phyloP scores from a whole-genome alignment of 257 asterid species.

The Solanum rostratum region DNA sequence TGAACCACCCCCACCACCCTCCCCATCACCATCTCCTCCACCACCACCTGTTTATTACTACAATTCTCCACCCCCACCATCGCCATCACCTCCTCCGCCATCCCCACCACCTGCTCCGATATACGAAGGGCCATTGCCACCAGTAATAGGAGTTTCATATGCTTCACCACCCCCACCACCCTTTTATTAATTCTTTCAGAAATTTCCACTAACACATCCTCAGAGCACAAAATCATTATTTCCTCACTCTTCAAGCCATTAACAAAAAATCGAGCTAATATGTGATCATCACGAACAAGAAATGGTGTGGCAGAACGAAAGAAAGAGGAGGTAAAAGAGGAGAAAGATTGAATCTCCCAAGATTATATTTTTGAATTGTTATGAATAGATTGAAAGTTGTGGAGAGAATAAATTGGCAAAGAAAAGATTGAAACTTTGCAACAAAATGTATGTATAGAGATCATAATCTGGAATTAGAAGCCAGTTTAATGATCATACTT shows the following conservation, averaged over 20 bases:
- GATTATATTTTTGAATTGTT: slow-evolving; percentile 19
- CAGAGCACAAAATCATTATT: slow-evolving; percentile 17
- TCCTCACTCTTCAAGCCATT: background rate
- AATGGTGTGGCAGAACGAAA: background rate
- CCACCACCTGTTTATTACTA: background rate
- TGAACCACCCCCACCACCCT: slow-evolving; percentile 44
- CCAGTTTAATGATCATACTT: slow-evolving; percentile 8
- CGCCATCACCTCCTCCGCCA: slow-evolving; percentile 6
- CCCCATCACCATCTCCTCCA: slow-evolving; percentile 31
- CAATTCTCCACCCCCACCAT: slow-evolving; percentile 9
- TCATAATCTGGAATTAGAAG: slow-evolving; percentile 28
- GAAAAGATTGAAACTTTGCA: slow-evolving; percentile 16
- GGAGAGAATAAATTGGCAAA: slow-evolving; percentile 30
- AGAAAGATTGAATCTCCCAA: slow-evolving; percentile 23
- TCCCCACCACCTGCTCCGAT: slow-evolving; percentile 5
- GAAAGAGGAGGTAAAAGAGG: slow-evolving; percentile 15
- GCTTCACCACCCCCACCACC: slow-evolving; percentile 97
- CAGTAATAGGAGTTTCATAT: slow-evolving; percentile 50
- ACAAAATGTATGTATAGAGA: slow-evolving; percentile 40
- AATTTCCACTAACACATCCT: slow-evolving; percentile 34
- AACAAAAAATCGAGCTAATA: slow-evolving; percentile 22
- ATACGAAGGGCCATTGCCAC: slow-evolving; percentile 81
- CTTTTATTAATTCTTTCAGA: slow-evolving; percentile 68
- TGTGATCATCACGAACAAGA: slow-evolving; percentile 5
- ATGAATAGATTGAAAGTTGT: slow-evolving; percentile 28